phyloP scores from a whole-genome alignment of 2,329 filamentous ascomycete genomes.

The Trichoderma pleuroti region DNA sequence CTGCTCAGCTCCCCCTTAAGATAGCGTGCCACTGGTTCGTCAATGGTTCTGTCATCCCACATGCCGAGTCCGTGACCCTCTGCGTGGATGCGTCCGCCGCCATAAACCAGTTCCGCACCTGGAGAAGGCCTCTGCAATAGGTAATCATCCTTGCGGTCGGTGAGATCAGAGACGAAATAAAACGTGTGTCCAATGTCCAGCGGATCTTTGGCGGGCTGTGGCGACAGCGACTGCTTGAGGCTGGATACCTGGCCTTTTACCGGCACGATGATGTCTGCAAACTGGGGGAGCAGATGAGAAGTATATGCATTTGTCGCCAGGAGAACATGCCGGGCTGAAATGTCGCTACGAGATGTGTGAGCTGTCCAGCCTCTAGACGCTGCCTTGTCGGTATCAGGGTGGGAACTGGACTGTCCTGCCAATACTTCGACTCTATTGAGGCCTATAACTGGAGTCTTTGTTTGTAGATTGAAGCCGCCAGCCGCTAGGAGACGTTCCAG shows the following conservation, averaged over 20 bases:
- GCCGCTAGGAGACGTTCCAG: background rate
- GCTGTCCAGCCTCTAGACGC: background rate
- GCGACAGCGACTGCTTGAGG: accelerated
- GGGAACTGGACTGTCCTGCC: background rate
- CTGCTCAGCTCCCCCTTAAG: background rate
- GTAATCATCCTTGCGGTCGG: background rate
- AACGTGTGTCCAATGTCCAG: background rate
- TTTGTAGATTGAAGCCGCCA: background rate
- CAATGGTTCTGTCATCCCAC: background rate
- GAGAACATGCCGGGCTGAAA: background rate
- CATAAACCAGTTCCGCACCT: background rate
- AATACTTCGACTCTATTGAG: background rate
- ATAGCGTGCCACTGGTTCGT: background rate
- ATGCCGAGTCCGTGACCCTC: background rate
- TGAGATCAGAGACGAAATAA: background rate
- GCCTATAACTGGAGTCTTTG: background rate
- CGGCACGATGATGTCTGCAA: background rate
- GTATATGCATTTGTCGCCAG: background rate
- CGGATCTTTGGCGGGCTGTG: background rate
- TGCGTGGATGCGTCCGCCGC: background rate
- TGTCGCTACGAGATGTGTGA: background rate
- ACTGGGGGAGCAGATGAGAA: background rate
- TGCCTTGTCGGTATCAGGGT: background rate
- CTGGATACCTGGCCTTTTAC: background rate
- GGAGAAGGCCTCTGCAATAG: background rate